Percentiles rank a stretch among this genome's conserved stretches.
Evolutionary conservation across 2,329 filamentous ascomycete species (phyloP).

Genomic region (Calonectria leucothoes): DNA sequence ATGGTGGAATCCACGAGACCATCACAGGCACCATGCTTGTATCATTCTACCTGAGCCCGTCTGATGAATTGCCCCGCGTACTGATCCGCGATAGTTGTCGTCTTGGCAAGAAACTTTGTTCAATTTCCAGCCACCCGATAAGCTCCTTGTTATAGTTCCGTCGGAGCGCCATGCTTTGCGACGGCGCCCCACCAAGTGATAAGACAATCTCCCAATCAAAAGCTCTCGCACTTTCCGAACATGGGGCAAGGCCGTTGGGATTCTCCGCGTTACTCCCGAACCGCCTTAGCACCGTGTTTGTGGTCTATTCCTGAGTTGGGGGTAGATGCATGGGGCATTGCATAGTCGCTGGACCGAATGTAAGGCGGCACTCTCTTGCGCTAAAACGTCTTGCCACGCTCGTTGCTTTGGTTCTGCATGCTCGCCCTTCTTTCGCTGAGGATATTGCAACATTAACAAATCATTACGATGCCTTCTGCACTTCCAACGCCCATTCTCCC

Average conservation of each 20-base stretch:
- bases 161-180: neutral
- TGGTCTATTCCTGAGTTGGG: neutral
- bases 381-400: neutral
- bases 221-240: neutral
- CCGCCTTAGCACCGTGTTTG: neutral
- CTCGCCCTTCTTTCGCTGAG: neutral
- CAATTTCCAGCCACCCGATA: neutral
- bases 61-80: neutral
- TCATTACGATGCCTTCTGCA: neutral
- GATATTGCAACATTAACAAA: neutral
- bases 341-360: neutral
- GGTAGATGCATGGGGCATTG: neutral
- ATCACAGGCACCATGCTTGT: neutral
- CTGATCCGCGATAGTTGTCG: neutral
- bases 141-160: neutral
- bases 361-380: neutral
- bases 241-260: neutral
- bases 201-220: neutral
- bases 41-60: no score
- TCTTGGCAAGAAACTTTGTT: neutral
- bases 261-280: neutral
- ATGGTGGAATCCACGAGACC: neutral
- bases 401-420: neutral
- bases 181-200: neutral
- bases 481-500: slow-evolving; percentile 35